phyloP scores from a whole-genome alignment of 495 filamentous ascomycete species.

The Aspergillus indologenus region DNA sequence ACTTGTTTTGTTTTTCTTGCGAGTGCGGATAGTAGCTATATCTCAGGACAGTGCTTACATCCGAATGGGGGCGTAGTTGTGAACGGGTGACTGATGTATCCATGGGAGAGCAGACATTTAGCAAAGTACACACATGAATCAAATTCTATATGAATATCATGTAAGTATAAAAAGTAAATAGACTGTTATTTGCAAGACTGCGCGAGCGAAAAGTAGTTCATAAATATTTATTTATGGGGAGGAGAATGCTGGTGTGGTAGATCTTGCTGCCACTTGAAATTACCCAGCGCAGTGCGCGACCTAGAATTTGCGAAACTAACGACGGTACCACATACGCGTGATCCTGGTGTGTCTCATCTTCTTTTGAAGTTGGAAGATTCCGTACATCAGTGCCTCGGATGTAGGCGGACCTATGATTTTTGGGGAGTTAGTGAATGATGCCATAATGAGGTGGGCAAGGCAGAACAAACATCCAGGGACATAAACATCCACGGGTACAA shows the following conservation, averaged over 20 bases:
- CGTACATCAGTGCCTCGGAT: conserved; percentile 90
- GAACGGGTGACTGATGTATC: conserved; percentile 45
- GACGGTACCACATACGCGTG: conserved; percentile 52
- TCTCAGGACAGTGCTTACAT: conserved; percentile 60
- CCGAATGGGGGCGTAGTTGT: conserved; percentile 66
- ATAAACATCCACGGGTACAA: conserved; percentile 94
- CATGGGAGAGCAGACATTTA: too few relatives aligned
- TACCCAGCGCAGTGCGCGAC: background rate
- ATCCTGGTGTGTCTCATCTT: conserved; percentile 81
- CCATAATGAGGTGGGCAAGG: background rate
- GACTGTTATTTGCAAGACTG: too few relatives aligned
- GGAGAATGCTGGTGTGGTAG: conserved; percentile 1
- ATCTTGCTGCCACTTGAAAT: background rate
- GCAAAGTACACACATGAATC: background rate
- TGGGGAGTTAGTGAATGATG: conserved; percentile 20
- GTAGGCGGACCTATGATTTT: conserved; percentile 64
- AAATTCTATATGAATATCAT: background rate
- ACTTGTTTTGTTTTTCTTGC: conserved; percentile 86
- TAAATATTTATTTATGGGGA: conserved; percentile 1
- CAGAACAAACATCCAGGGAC: conserved; percentile 74
- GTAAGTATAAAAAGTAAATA: too few relatives aligned
- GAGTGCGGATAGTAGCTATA: conserved; percentile 66
- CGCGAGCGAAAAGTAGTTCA: conserved; percentile 13
- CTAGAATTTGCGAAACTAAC: conserved; percentile 23
- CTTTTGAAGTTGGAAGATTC: conserved; percentile 88